Evolutionary conservation across 2,329 filamentous ascomycete genomes (phyloP), one percentile per base, ranked within the genome.

Genomic region (Chaetomiaceae sp.): DNA sequence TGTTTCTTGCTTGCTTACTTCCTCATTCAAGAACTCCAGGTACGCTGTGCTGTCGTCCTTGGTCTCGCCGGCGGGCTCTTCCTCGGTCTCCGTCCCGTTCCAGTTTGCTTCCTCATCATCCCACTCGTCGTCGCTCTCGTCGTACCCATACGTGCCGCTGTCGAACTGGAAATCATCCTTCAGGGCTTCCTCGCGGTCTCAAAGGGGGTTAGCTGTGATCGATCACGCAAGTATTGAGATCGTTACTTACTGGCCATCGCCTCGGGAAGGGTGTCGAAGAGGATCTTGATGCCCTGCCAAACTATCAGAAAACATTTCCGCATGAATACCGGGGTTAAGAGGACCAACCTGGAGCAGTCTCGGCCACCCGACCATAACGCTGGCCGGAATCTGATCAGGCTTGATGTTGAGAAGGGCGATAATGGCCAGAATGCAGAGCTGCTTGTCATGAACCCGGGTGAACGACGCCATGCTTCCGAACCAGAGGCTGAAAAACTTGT

Each of bases 401-500:
- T 82, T 83, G 54, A 99, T 74, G 42, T 85, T 88, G 47, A 99
- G 81, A 11, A 99, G 82, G 6, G 90, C 81, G 55, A 89, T 87
- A 63, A 99, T 97, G 43, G 91, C 92, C 17, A 91, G 89, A 64
- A 99, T 96, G 58, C 90, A 96, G 23, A 99, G 79, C 78, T 96
- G 99, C 82, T 99, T 99, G 76, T 99, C 94, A 69, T 99, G 94
- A 2, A 99, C 94, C 38, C 94, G 83, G 48, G 84, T 88, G 74
- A 99, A 97, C 65, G 83, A 86, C 58, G 95, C 88, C 75, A 99
- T 99, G 73, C 86, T 95, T 38, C 89, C 89, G 71, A 99, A 99
- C 94, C 94, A 99, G 55, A 95, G 76, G 72, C 89, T 96, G 77
- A 99, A 99, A 75, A 99, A 99, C 68, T 95, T 95, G 74, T 97